A percentile compares a stretch with the other conserved stretches of the same genome.
Conservation (phyloP, 495 filamentous ascomycete genomes). For the Opeltia flavorubescens region DNA sequence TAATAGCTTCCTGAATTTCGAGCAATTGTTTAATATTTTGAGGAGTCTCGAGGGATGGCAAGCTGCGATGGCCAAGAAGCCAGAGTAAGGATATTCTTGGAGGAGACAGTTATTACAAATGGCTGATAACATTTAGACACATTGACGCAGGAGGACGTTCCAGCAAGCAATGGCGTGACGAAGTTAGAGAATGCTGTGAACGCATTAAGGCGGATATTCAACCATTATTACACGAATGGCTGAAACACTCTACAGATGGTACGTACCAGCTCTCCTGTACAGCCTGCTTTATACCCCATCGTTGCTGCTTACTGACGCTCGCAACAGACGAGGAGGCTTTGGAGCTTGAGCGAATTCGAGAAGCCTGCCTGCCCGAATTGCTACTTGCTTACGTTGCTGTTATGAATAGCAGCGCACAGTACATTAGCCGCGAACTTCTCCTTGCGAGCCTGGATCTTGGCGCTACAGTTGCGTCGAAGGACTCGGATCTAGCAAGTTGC, state of each 20-base stretch:
- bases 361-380: slow-evolving; percentile 65
- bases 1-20: slow-evolving; percentile 57
- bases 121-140: not conserved
- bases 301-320: slow-evolving; percentile 6
- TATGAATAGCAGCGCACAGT: slow-evolving; percentile 52
- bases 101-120: not conserved
- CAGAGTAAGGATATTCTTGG: slow-evolving; percentile 20
- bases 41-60: slow-evolving; percentile 50
- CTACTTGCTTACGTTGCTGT: slow-evolving; percentile 67
- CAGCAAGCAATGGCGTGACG: slow-evolving; percentile 21
- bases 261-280: slow-evolving; percentile 13
- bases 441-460: slow-evolving; percentile 69
- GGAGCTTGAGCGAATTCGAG: slow-evolving; percentile 42
- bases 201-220: slow-evolving; percentile 22
- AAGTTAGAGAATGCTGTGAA: slow-evolving; percentile 23
- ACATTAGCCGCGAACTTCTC: slow-evolving; percentile 47
- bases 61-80: slow-evolving; percentile 25
- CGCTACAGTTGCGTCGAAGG: slow-evolving; percentile 48
- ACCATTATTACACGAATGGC: slow-evolving; percentile 27
- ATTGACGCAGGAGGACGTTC: slow-evolving; percentile 21
- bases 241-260: slow-evolving; percentile 24
- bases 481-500: slow-evolving; percentile 45
- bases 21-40: slow-evolving; percentile 51
- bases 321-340: slow-evolving; percentile 25
- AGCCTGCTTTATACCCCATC: too few relatives aligned